Percentiles rank a stretch among this genome's conserved stretches.
Evolutionary conservation across 1,284 basidiomycete species (phyloP).

Genomic region (Macrocybe sp.): DNA sequence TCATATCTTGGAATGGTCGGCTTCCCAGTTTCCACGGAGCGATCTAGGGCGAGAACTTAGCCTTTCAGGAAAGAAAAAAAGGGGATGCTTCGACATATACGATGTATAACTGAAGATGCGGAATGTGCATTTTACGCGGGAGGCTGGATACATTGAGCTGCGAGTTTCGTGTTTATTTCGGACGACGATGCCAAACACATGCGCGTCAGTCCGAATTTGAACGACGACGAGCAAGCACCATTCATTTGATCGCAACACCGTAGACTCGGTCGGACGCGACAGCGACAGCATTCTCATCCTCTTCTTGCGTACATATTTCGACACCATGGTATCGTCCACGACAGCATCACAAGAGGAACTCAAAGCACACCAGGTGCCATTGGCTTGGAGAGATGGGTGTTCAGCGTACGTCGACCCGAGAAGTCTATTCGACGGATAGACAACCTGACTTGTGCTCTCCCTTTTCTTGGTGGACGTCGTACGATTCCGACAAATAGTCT

Average conservation of each 20-base stretch:
- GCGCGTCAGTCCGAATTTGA: too few relatives aligned
- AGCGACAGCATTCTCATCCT: not conserved
- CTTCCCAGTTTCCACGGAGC: too few relatives aligned
- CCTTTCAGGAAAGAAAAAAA: too few relatives aligned
- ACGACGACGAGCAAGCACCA: too few relatives aligned
- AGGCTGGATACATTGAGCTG: too few relatives aligned
- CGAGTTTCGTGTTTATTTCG: too few relatives aligned
- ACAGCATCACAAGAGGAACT: slow-evolving; percentile 83
- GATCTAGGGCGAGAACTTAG: too few relatives aligned
- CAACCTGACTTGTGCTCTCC: not conserved
- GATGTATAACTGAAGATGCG: too few relatives aligned
- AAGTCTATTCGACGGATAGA: not conserved
- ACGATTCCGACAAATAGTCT: slow-evolving; percentile 44
- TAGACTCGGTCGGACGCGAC: not conserved
- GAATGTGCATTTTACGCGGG: too few relatives aligned
- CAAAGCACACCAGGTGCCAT: slow-evolving; percentile 69
- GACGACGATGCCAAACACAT: too few relatives aligned
- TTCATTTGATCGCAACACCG: not conserved
- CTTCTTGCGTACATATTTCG: not conserved
- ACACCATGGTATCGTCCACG: slow-evolving; percentile 58
- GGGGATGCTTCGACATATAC: too few relatives aligned
- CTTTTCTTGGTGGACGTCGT: not conserved
- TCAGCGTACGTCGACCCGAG: slow-evolving; percentile 65
- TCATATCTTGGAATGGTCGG: too few relatives aligned
- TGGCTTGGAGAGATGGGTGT: slow-evolving; percentile 87